Percentiles rank a stretch among this genome's conserved stretches.
These are phyloP conservation scores for Narthecium ossifragum DNA, from an alignment of 106 monocot genomes.

Conservation along the genomic window DNA sequence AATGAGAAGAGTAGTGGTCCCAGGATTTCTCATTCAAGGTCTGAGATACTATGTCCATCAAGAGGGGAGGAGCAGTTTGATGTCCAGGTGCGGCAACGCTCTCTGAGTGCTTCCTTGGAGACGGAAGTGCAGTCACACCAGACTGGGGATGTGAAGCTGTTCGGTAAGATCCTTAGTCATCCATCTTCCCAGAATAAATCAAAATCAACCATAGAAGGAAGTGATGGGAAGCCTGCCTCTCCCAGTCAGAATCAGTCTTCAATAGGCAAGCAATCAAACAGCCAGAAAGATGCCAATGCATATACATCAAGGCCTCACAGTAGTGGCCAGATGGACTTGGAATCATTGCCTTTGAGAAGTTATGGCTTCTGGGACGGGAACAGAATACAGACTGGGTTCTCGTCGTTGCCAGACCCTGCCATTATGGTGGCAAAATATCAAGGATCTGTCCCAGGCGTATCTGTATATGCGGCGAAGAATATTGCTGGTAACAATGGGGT, in stretches of 20 bases:
- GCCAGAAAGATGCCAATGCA: conserved; percentile 1
- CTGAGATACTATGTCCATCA: neutral
- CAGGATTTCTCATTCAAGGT: neutral
- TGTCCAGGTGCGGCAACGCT: conserved; percentile 6
- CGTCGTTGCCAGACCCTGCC: conserved; percentile 47
- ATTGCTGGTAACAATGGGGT: conserved; percentile 1
- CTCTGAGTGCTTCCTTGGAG: conserved; percentile 14
- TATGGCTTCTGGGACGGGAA: conserved; percentile 54
- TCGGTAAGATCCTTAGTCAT: conserved; percentile 74
- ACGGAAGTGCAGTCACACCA: conserved; percentile 21
- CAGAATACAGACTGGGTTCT: conserved; percentile 40
- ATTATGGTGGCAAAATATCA: conserved; percentile 41
- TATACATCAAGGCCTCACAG: conserved; percentile 4
- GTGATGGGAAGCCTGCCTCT: conserved; percentile 18
- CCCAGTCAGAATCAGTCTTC: conserved; percentile 14
- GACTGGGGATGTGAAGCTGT: conserved; percentile 76
- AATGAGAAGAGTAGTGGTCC: conserved; percentile 9
- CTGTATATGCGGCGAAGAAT: conserved; percentile 32
- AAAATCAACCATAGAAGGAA: conserved; percentile 11
- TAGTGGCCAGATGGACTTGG: conserved; percentile 14
- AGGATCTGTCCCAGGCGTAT: conserved; percentile 18
- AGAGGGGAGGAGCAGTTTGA: conserved; percentile 22
- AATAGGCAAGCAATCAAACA: neutral
- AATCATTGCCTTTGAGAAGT: conserved; percentile 27
- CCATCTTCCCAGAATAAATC: conserved; percentile 24